These are phyloP conservation scores for Oryza brachyantha DNA, from an alignment of 176 grass and related monocot genomes.

Conservation along the genomic window DNA sequence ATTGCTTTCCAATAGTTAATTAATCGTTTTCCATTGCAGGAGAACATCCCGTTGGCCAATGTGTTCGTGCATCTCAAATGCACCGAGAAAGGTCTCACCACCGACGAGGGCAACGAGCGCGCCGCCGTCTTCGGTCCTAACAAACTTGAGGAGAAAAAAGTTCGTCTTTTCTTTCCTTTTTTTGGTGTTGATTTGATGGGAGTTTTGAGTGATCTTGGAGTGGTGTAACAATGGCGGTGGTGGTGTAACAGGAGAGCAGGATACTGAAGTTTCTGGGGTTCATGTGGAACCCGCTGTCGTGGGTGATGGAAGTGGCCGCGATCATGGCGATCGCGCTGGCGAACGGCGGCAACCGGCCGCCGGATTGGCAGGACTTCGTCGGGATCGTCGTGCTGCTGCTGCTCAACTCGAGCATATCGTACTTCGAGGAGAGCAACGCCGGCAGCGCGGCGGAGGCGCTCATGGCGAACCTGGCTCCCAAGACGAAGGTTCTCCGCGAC, in stretches of 20 bases:
- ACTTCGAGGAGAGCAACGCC: constrained; percentile 78
- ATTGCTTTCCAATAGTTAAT: too few species aligned
- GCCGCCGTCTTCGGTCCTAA: too few species aligned
- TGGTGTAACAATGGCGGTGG: background rate
- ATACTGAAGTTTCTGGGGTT: constrained; percentile 87
- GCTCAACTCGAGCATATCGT: constrained; percentile 84
- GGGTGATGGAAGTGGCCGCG: constrained; percentile 95
- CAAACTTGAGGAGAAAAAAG: too few species aligned
- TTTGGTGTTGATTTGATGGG: too few species aligned
- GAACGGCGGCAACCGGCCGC: constrained; percentile 64
- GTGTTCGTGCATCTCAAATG: too few species aligned
- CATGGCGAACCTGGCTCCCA: constrained; percentile 89
- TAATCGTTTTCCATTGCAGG: too few species aligned
- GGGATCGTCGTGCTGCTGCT: constrained; percentile 74
- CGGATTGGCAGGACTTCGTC: constrained; percentile 97
- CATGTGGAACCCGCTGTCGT: constrained; percentile 99
- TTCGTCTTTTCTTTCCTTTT: too few species aligned
- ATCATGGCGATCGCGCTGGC: constrained; percentile 84
- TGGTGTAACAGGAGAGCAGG: constrained; percentile 65
- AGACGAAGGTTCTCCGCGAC: constrained; percentile 82
- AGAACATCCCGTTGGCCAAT: too few species aligned
- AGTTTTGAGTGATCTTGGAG: too few species aligned
- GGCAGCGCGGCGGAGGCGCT: constrained; percentile 87
- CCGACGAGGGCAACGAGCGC: too few species aligned
- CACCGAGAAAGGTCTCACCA: too few species aligned